phyloP scores from a whole-genome alignment of 345 rosid species.

The Eucalyptus lansdowneana region DNA sequence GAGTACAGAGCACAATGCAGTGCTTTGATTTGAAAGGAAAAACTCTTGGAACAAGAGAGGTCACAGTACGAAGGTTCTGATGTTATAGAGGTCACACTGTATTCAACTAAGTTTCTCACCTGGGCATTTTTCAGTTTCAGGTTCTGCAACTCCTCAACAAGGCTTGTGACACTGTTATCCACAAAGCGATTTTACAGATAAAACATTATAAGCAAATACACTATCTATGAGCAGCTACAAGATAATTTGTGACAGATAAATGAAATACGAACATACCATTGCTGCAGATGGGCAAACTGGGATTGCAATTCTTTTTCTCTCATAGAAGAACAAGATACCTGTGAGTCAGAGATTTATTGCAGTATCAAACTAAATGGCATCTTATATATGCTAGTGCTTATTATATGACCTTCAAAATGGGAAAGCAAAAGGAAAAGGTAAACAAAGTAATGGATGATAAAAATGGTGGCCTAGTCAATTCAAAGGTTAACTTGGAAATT shows the following conservation, averaged over 20 bases:
- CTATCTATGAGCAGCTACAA: not conserved
- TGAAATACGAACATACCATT: slow-evolving; percentile 30
- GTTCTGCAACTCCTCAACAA: slow-evolving; percentile 65
- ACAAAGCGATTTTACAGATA: not conserved
- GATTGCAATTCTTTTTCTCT: slow-evolving; percentile 66
- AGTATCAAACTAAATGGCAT: not conserved
- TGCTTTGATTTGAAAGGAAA: not conserved
- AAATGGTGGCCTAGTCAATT: not conserved
- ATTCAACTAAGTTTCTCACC: slow-evolving; percentile 22
- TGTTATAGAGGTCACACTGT: not conserved
- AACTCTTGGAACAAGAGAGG: not conserved
- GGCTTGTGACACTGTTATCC: slow-evolving; percentile 38
- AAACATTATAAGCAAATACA: not conserved
- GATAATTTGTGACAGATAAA: not conserved
- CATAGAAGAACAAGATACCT: slow-evolving; percentile 42
- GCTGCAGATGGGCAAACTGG: slow-evolving; percentile 55
- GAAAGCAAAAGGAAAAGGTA: not conserved
- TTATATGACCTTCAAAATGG: not conserved
- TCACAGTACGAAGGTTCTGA: not conserved
- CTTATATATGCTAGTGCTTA: not conserved
- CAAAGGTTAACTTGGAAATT: not conserved
- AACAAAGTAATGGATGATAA: not conserved
- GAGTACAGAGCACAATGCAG: not conserved
- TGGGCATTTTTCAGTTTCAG: slow-evolving; percentile 52
- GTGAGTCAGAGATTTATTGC: not conserved